Percentiles rank a stretch among this genome's conserved stretches.
These are phyloP conservation scores for Gossypium stocksii DNA, from an alignment of 345 rosid genomes.

Conservation along the genomic window DNA sequence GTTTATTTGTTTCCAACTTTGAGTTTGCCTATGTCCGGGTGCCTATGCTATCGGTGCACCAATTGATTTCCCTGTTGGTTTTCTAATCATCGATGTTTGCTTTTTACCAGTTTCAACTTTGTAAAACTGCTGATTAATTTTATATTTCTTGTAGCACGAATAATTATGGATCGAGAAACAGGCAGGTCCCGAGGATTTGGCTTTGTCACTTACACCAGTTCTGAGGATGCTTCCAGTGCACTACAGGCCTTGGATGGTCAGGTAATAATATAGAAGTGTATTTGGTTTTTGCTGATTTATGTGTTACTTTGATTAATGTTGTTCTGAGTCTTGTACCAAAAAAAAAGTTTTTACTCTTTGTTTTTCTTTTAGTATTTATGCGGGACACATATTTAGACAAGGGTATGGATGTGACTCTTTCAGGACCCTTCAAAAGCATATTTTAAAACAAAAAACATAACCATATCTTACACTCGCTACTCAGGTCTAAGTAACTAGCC, in stretches of 20 bases:
- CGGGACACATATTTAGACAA: too few species aligned
- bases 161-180: constrained; percentile 82
- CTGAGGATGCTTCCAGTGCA: constrained; percentile 81
- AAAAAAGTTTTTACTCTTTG: too few species aligned
- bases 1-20: not conserved
- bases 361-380: too few species aligned
- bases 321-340: too few species aligned
- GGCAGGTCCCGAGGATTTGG: constrained; percentile 96
- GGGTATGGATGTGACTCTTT: too few species aligned
- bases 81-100: not conserved
- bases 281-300: not conserved
- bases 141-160: constrained; percentile 47
- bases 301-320: not conserved
- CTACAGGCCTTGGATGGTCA: constrained; percentile 92
- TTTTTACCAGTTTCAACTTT: not conserved
- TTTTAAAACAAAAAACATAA: too few species aligned
- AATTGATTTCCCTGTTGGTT: not conserved
- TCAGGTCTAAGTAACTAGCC: too few species aligned
- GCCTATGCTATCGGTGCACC: not conserved
- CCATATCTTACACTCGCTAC: too few species aligned
- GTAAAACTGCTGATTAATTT: constrained; percentile 8
- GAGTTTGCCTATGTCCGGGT: not conserved
- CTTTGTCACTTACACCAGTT: constrained; percentile 56
- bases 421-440: too few species aligned
- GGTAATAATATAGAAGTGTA: constrained; percentile 34